Base-by-base conservation (phyloP, 345 rosid genomes). In the Alliaria petiolata region DNA sequence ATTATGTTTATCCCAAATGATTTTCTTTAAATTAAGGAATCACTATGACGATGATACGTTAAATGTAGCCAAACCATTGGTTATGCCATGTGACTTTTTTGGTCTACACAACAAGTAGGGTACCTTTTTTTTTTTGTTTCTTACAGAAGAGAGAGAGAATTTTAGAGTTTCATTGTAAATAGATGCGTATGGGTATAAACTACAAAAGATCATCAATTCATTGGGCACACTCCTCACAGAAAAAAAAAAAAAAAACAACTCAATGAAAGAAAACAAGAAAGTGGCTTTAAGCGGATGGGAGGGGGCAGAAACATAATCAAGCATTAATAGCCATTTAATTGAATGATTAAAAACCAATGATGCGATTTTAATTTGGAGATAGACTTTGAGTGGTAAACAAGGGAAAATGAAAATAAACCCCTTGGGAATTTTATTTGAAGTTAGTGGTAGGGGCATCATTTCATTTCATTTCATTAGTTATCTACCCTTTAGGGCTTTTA, bases 371-470 rank as follows among this genome's bases (percentile, higher is more conserved):
- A n/a, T n/a, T n/a, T 33, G 26, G 44, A 67, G 69, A 75, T 61
- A 67, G 64, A 75, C 43, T 20, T 67, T 52, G 51, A 75, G 78
- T 75, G 74, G 64, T 53, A 43, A 62, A 66, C 61, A 66, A 74
- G 22, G 53, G 54, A 47, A 65, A 55, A 38, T 39, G 50, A 31
- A 40, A 6, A 69, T 14, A 43, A 44, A 44, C 1, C 12, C n/a
- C 4, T 47, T 22, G 26, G 45, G 34, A 65, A 33, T 59, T 66
- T 38, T n/a, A 59, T 49, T 49, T 36, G 17, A 26, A 35, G 54
- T 59, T 59, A 75, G 73, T 75, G 78, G 78, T 43, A 51, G 73
- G 49, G 62, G 61, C 73, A 75, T 67, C 78, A 75, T 74, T 67
- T 65, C 66, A 56, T 65, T 72, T 38, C 53, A 58, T 59, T n/a